Evolutionary conservation across 2,329 filamentous ascomycete species (phyloP).

Genomic region (Trichoderma simmonsii): DNA sequence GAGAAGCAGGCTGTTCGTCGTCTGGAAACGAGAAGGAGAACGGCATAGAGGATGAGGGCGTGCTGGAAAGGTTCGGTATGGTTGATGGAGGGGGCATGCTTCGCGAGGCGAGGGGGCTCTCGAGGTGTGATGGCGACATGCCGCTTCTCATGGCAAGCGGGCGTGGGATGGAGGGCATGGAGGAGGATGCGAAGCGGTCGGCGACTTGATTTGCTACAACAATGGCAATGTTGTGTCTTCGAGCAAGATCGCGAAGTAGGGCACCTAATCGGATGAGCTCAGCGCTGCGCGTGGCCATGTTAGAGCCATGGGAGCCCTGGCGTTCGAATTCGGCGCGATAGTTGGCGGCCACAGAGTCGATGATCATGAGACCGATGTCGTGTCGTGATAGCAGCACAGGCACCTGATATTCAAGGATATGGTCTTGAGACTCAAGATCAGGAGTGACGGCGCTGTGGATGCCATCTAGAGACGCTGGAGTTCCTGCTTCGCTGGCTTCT

Average conservation of each 20-base stretch:
- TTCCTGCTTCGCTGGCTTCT: constrained; percentile 27
- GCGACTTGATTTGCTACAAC: constrained; percentile 95
- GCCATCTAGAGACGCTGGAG: constrained; percentile 62
- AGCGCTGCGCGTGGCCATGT: constrained; percentile 71
- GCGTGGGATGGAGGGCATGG: background rate
- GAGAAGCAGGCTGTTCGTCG: constrained; percentile 34
- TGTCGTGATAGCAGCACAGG: constrained; percentile 77
- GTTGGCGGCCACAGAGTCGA: constrained; percentile 94
- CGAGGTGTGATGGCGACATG: constrained; percentile 22
- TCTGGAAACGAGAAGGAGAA: constrained; percentile 29
- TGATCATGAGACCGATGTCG: constrained; percentile 74
- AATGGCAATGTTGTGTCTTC: constrained; percentile 71
- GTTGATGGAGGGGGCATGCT: constrained; percentile 35
- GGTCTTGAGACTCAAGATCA: constrained; percentile 91
- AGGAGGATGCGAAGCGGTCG: constrained; percentile 64
- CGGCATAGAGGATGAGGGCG: constrained; percentile 41
- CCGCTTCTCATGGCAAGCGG: background rate
- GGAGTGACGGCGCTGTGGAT: constrained; percentile 80
- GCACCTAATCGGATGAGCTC: constrained; percentile 76
- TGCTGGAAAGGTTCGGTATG: constrained; percentile 29
- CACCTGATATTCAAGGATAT: constrained; percentile 89
- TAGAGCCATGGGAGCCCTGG: constrained; percentile 44
- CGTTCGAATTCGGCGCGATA: constrained; percentile 87
- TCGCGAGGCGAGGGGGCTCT: constrained; percentile 50
- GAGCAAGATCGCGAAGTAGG: constrained; percentile 72